Conservation (phyloP, 805 yeast genomes). For the Sugiyamaella floridensis region DNA sequence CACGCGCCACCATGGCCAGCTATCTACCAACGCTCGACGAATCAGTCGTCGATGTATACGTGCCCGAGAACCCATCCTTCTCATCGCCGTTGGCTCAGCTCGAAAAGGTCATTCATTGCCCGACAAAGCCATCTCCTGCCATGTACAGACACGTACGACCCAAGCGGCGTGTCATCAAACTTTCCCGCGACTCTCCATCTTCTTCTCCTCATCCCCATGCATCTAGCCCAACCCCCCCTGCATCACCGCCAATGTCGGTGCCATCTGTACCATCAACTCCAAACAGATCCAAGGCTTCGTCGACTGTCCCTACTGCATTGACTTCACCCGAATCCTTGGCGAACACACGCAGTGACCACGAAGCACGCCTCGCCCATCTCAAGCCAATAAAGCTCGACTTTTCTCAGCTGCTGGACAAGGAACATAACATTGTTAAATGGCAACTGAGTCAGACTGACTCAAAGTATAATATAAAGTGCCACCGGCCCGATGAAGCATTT, state of each 20-base stretch:
- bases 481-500: background rate
- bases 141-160: background rate
- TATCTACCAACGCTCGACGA: background rate
- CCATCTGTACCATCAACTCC: background rate
- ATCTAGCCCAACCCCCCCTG: background rate
- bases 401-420: background rate
- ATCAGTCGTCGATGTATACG: background rate
- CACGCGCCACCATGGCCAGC: conserved; percentile 1
- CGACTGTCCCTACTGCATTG: background rate
- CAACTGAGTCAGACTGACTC: background rate
- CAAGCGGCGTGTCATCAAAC: conserved; percentile 4
- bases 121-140: background rate
- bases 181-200: background rate
- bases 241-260: background rate
- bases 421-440: background rate
- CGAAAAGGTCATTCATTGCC: background rate
- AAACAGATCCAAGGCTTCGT: background rate
- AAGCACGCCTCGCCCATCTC: background rate
- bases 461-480: background rate
- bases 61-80: background rate
- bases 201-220: background rate
- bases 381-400: conserved; percentile 2
- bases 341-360: background rate
- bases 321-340: background rate
- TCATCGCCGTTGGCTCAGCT: background rate